Conservation (phyloP, 2,329 filamentous ascomycete species). For the Epichloe hybrida region DNA sequence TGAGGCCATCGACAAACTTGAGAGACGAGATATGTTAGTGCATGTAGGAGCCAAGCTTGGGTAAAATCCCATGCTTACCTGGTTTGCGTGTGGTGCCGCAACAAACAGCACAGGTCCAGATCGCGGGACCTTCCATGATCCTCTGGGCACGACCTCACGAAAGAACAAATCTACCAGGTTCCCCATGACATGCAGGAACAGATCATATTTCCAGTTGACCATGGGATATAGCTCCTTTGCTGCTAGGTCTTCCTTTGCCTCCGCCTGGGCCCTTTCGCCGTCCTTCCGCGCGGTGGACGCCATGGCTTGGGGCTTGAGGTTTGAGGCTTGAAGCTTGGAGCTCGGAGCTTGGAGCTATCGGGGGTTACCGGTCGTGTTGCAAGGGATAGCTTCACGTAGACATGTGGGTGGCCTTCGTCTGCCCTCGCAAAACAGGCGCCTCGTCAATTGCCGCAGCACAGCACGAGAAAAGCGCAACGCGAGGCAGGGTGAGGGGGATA, state of each 20-base stretch:
- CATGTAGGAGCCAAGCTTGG: not conserved
- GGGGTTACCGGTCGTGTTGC: not conserved
- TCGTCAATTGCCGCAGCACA: not conserved
- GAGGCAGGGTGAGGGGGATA: not conserved
- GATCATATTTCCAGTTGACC: slow-evolving; percentile 64
- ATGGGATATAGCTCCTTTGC: slow-evolving; percentile 51
- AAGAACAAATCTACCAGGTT: slow-evolving; percentile 94
- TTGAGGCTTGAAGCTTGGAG: not conserved
- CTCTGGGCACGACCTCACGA: slow-evolving; percentile 87
- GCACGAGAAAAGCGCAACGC: not conserved
- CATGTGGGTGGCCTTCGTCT: not conserved
- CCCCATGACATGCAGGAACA: slow-evolving; percentile 63
- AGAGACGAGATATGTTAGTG: not conserved
- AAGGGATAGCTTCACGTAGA: not conserved
- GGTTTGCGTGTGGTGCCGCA: slow-evolving; percentile 91
- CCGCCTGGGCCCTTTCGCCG: slow-evolving; percentile 42
- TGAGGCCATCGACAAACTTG: slow-evolving; percentile 93
- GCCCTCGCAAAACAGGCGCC: not conserved
- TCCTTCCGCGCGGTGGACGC: slow-evolving; percentile 8
- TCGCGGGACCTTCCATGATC: slow-evolving; percentile 87
- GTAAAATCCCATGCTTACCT: slow-evolving; percentile 37
- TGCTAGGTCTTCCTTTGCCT: slow-evolving; percentile 22
- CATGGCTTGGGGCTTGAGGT: not conserved
- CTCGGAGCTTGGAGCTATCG: not conserved
- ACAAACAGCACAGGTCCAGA: slow-evolving; percentile 87